These are phyloP conservation scores for Linum trigynum DNA, from an alignment of 345 rosid genomes.

Conservation along the genomic window DNA sequence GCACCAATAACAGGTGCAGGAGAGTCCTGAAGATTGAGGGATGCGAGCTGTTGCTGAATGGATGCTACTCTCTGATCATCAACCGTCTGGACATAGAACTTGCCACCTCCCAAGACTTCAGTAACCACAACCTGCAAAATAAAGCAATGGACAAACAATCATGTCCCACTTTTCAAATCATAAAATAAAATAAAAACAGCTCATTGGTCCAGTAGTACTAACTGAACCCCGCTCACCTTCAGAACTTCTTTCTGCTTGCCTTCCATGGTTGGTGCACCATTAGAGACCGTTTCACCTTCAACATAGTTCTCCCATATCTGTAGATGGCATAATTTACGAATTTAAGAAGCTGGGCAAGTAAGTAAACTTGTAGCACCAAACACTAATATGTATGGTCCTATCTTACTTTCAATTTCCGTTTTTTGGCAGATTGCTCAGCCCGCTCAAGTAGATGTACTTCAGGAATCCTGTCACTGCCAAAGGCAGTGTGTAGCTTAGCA, in stretches of 20 bases:
- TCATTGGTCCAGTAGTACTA: background rate
- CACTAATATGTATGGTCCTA: conserved; percentile 2
- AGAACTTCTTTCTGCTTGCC: conserved; percentile 80
- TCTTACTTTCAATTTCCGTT: conserved; percentile 73
- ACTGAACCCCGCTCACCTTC: conserved; percentile 35
- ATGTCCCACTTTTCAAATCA: background rate
- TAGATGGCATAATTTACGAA: background rate
- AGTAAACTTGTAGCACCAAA: too few relatives aligned
- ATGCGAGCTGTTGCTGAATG: conserved; percentile 68
- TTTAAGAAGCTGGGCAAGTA: too few relatives aligned
- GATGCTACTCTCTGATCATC: conserved; percentile 77
- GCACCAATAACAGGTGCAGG: conserved; percentile 58
- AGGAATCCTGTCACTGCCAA: conserved; percentile 68
- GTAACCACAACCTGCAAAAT: conserved; percentile 68
- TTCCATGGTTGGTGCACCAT: conserved; percentile 48
- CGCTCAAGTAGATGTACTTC: conserved; percentile 78
- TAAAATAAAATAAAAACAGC: background rate
- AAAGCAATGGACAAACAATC: background rate
- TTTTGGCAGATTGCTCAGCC: conserved; percentile 84
- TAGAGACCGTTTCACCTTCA: conserved; percentile 84
- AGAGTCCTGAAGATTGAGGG: conserved; percentile 60
- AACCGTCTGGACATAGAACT: conserved; percentile 74
- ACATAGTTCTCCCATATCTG: conserved; percentile 98
- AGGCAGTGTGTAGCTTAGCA: conserved; percentile 78
- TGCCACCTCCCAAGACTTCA: conserved; percentile 86